These are phyloP conservation scores for Capronia epimyces DNA, from an alignment of 2,329 filamentous ascomycete genomes.

Conservation along the genomic window DNA sequence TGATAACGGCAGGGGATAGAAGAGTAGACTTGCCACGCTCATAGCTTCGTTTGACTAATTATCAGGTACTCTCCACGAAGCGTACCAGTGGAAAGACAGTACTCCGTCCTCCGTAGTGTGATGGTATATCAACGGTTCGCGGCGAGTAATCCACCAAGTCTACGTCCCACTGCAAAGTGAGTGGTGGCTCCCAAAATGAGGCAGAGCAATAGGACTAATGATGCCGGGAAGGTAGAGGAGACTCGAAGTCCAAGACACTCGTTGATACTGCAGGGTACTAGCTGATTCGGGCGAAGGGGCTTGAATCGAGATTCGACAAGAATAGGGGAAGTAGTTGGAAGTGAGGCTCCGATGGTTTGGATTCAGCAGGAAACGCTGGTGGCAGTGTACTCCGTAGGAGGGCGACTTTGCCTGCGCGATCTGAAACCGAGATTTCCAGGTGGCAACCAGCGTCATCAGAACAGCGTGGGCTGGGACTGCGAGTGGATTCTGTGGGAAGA, in stretches of 20 bases:
- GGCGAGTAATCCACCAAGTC: neutral
- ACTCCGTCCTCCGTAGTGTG: neutral
- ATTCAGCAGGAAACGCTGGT: conserved; percentile 5
- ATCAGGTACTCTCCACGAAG: no score
- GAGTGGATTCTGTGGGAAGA: neutral
- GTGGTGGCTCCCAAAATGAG: conserved; percentile 10
- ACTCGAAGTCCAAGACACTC: neutral
- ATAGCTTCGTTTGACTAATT: no score
- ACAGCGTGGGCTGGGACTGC: conserved; percentile 2
- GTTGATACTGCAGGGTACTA: neutral
- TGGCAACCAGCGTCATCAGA: conserved; percentile 4
- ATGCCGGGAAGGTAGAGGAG: neutral
- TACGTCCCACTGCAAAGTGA: neutral
- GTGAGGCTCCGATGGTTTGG: conserved; percentile 20
- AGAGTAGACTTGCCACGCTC: no score
- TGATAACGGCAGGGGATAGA: no score
- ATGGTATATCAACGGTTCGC: neutral
- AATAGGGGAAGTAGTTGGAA: neutral
- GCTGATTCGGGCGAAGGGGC: neutral
- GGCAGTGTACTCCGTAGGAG: neutral
- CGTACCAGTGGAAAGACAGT: no score
- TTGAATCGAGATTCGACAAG: neutral
- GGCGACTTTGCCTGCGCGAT: conserved; percentile 5
- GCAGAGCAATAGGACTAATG: conserved; percentile 7
- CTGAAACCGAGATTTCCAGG: conserved; percentile 21